phyloP scores from a whole-genome alignment of 2,329 filamentous ascomycete species.

The Hypoxylon sp. region DNA sequence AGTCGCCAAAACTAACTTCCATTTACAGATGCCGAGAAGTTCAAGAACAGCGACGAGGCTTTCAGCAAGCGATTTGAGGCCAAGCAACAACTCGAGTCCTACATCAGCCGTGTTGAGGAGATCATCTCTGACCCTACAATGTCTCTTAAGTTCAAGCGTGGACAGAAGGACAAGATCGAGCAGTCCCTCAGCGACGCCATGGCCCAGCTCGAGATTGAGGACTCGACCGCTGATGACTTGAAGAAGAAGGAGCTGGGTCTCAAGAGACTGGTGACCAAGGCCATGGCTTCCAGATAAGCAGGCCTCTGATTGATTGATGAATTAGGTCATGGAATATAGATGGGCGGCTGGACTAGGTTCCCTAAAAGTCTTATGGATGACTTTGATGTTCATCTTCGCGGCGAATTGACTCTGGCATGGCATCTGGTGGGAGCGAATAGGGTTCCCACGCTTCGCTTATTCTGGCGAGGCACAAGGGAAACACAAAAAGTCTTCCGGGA shows the following conservation, averaged over 20 bases:
- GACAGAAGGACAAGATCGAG: conserved; percentile 99
- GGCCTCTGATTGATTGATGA: conserved; percentile 45
- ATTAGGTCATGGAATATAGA: conserved; percentile 48
- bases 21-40: conserved; percentile 86
- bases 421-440: conserved; percentile 43
- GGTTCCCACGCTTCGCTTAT: conserved; percentile 40
- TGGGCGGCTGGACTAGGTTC: conserved; percentile 47
- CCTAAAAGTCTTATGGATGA: conserved; percentile 46
- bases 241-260: conserved; percentile 99
- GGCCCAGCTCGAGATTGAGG: conserved; percentile 95
- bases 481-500: conserved; percentile 51
- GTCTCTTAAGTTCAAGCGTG: conserved; percentile 97
- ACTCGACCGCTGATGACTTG: conserved; percentile 89
- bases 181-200: conserved; percentile 96
- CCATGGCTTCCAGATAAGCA: conserved; percentile 88
- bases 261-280: conserved; percentile 98
- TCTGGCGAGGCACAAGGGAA: conserved; percentile 46
- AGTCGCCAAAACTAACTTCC: conserved; percentile 35
- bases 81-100: conserved; percentile 98
- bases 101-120: conserved; percentile 98
- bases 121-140: conserved; percentile 96
- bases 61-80: conserved; percentile 99
- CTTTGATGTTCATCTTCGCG: conserved; percentile 44
- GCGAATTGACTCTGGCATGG: conserved; percentile 48
- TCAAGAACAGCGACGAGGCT: conserved; percentile 97